Evolutionary conservation across 495 filamentous ascomycete genomes (phyloP), one percentile per base, ranked within the genome.

Genomic region (Aspergillus steynii): DNA sequence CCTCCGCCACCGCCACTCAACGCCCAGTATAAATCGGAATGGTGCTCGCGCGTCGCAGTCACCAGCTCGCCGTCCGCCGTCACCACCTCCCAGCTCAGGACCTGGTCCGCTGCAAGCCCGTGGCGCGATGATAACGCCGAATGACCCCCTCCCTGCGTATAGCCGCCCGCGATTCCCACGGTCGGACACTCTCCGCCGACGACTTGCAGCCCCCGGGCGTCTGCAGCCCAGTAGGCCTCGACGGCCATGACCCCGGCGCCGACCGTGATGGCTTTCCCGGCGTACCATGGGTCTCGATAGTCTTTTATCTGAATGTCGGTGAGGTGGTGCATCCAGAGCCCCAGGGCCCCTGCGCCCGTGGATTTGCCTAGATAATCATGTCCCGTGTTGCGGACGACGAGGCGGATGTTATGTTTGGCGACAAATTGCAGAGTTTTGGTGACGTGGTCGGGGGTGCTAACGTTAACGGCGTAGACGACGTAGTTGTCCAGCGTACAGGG

Each of bases 1-100:
- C 84, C 84, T 27, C 80, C 85, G 15, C 86, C 88, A 15, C 87
- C 87, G 1, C 87, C 88, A 37, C 82, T 76, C 46, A 89, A 76
- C 8, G 88, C 88, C 86, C 85, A 90, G 69, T 86, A 90, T 6
- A 90, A 65, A 66, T 90, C 88, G 0, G 71, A 52, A 60, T 88
- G 80, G 61, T 83, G 82, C 9, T 69, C 67, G 51, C 82, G 81
- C 55, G 82, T 85, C 5, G 81, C 82, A 0, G 71, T 80, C 31
- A 88, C 54, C 20, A 84, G 61, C 25, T 67, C 65, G 0, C 88
- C 87, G 0, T 53, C 57, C 0, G 74, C 76, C 2, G 82, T 85
- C 4, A 90, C 80, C 0, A 90, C 74, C 58, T 88, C 83, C 75
- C 83, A 84, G 62, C 86, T 78, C 4, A 90, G 75, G 0, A 86